Conservation (phyloP, 208 protist species). For the Leptomonas pyrrhocoris region DNA sequence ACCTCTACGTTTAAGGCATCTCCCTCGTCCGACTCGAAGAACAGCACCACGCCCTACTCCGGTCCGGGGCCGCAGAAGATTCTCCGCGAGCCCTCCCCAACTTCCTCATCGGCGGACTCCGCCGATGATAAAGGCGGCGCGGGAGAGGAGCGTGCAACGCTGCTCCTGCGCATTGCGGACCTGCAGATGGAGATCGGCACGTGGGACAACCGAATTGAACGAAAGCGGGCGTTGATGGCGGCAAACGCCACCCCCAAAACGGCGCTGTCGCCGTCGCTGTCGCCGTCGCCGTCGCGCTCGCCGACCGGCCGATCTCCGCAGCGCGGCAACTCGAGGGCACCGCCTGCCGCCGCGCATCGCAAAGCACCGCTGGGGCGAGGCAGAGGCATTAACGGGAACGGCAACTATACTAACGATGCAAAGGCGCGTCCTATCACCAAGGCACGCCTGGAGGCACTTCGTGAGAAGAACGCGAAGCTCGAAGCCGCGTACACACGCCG, state of each 20-base stretch:
- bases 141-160: slow-evolving; percentile 25
- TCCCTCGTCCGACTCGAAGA: slow-evolving; percentile 1
- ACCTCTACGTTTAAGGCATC: not conserved
- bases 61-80: not conserved
- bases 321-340: slow-evolving; percentile 5
- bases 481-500: slow-evolving; percentile 36
- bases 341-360: not conserved
- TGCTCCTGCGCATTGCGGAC: slow-evolving; percentile 35
- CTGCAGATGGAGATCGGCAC: slow-evolving; percentile 34
- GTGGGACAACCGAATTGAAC: slow-evolving; percentile 41
- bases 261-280: not conserved
- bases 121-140: not conserved
- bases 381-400: slow-evolving; percentile 35
- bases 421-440: slow-evolving; percentile 3
- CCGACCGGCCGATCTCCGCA: not conserved
- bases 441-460: slow-evolving; percentile 29
- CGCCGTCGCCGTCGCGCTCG: not conserved
- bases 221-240: slow-evolving; percentile 9
- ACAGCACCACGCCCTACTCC: slow-evolving; percentile 15
- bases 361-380: not conserved
- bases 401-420: slow-evolving; percentile 3
- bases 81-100: not conserved
- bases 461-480: slow-evolving; percentile 36
- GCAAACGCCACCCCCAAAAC: not conserved
- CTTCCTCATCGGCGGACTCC: not conserved